These are phyloP conservation scores for Gentiana dahurica DNA, from an alignment of 257 asterid genomes.

Conservation along the genomic window DNA sequence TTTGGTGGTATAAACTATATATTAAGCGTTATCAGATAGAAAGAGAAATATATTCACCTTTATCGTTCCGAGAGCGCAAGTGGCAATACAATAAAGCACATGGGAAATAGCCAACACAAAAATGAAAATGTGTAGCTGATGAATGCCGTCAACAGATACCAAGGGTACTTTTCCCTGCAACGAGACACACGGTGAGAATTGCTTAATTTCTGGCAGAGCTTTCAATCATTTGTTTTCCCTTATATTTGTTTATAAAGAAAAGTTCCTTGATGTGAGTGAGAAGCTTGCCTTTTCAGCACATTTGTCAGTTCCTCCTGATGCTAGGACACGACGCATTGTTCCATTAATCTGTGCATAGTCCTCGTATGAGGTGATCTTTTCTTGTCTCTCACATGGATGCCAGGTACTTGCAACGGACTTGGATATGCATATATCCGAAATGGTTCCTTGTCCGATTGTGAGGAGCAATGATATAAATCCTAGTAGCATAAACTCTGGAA, in stretches of 20 bases:
- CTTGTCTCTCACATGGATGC: slow-evolving; percentile 56
- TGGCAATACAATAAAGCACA: slow-evolving; percentile 36
- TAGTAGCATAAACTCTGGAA: slow-evolving; percentile 69
- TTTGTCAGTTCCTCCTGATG: slow-evolving; percentile 34
- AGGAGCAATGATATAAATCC: slow-evolving; percentile 69
- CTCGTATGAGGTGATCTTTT: slow-evolving; percentile 18
- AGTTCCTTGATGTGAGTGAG: too few relatives aligned
- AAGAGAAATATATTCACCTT: slow-evolving; percentile 31
- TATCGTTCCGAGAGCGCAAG: slow-evolving; percentile 46
- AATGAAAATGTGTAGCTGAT: slow-evolving; percentile 71
- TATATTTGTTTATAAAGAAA: too few relatives aligned
- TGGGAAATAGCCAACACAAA: slow-evolving; percentile 52
- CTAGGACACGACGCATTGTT: slow-evolving; percentile 28
- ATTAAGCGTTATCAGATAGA: too few relatives aligned
- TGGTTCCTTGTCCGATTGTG: slow-evolving; percentile 29
- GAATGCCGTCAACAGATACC: slow-evolving; percentile 61
- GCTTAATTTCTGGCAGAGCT: too few relatives aligned
- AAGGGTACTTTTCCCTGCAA: slow-evolving; percentile 52
- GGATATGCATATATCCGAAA: slow-evolving; percentile 48
- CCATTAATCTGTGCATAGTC: slow-evolving; percentile 1
- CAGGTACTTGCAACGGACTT: slow-evolving; percentile 38
- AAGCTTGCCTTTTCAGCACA: slow-evolving; percentile 35
- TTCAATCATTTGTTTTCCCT: too few relatives aligned
- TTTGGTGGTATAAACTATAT: too few relatives aligned
- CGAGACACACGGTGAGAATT: background rate